Evolutionary conservation across 2,329 filamentous ascomycete genomes (phyloP), one percentile per base, ranked within the genome.

Genomic region (Pseudogymnoascus sp.): DNA sequence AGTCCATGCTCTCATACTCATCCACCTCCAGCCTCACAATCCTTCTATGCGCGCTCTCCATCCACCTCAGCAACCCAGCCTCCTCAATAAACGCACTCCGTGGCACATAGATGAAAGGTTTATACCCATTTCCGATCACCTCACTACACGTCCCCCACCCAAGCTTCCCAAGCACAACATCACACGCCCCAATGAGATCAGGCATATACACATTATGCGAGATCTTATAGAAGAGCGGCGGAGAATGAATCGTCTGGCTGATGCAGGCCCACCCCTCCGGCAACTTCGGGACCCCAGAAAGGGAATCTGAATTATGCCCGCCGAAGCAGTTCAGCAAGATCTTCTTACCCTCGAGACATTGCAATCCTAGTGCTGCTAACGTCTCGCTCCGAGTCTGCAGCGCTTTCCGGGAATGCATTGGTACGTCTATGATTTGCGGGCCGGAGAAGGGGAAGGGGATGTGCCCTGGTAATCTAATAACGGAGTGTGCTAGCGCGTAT

Each of bases 91-190:
- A 66, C 12, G 63, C 66, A 60, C 65, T 64, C 23, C 65, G 18
- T 5, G 63, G 66, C 31, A 67, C 65, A 62, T 64, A 66, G 21
- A 66, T 63, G 35, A 63, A 64, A 0, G 63, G 63, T 7, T 64
- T 64, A 59, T 64, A 62, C n/a, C 65, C 66, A 62, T 66, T 67
- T 16, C 65, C 66, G 47, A 66, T 65, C 14, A 65, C 66, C 38
- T 67, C 66, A 33, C 65, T 65, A 18, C 66, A 67, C 7, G 66
- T 66, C 5, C 63, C 65, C 66, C 66, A 66, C 16, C 66, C 65
- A 18, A 67, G 59, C 25, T 67, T 67, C 28, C 66, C 63, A 21
- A 66, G 64, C 3, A 67, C 63, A 35, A 59, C 66, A 63, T 67
- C 65, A 66, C 62, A 65, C 7, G 65, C 65, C 14, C 44, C 65